Percentiles rank a stretch among this genome's conserved stretches.
phyloP scores from a whole-genome alignment of 805 yeast genomes.

The Jamesozyma rosinii region DNA sequence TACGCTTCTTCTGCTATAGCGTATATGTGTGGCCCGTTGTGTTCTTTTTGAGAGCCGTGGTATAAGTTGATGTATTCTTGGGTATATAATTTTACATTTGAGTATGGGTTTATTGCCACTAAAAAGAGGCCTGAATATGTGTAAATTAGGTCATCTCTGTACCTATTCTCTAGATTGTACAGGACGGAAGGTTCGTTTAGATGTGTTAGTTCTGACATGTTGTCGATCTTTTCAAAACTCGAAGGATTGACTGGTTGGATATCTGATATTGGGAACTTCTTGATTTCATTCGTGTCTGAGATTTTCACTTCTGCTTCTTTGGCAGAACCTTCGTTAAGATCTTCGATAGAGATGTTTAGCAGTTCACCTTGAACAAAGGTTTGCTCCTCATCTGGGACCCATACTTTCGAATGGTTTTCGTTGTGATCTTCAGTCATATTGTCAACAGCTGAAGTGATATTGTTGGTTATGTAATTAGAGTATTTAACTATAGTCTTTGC shows the following conservation, averaged over 20 bases:
- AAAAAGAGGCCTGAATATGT: conserved; percentile 92
- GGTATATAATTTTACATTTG: conserved; percentile 60
- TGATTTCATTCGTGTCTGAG: conserved; percentile 10
- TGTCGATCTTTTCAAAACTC: conserved; percentile 82
- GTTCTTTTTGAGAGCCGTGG: conserved; percentile 39
- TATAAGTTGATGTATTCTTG: conserved; percentile 47
- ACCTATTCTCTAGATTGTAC: conserved; percentile 69
- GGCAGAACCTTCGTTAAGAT: conserved; percentile 18
- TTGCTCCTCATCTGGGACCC: conserved; percentile 27
- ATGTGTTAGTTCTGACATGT: conserved; percentile 92
- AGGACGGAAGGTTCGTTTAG: conserved; percentile 94
- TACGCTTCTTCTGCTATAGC: conserved; percentile 84
- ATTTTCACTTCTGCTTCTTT: conserved; percentile 14
- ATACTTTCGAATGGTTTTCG: conserved; percentile 11
- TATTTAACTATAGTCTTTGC: no score
- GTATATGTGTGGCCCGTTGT: conserved; percentile 75
- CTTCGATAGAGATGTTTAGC: conserved; percentile 10
- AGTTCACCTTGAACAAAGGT: conserved; percentile 25
- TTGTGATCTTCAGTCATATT: neutral
- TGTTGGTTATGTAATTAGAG: no score
- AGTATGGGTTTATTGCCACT: conserved; percentile 93
- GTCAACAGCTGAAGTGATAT: no score
- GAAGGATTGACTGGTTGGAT: conserved; percentile 62
- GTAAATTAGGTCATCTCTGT: conserved; percentile 68
- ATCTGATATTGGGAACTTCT: conserved; percentile 27